These are phyloP conservation scores for Spizellomyces punctatus DNA, from an alignment of 192 early-diverging fungal genomes.

Conservation along the genomic window DNA sequence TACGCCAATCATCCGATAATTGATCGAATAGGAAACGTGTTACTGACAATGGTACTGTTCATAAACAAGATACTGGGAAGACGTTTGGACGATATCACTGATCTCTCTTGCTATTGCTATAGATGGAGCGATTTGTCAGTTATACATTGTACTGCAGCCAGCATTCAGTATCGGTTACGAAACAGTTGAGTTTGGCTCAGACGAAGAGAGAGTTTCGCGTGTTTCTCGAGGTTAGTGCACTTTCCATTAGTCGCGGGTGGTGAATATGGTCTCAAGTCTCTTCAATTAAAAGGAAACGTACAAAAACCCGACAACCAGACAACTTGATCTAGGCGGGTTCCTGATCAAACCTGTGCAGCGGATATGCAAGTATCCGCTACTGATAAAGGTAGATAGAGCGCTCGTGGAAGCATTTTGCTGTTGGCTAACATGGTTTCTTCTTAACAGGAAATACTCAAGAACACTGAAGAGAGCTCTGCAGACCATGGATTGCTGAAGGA, in stretches of 20 bases:
- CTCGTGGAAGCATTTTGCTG: slow-evolving; percentile 26
- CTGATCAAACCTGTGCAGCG: slow-evolving; percentile 98
- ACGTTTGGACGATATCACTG: not conserved
- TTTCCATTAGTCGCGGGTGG: not conserved
- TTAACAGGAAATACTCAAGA: slow-evolving; percentile 53
- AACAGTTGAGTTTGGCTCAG: slow-evolving; percentile 38
- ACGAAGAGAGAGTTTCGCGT: slow-evolving; percentile 41
- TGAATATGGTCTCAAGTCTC: not conserved
- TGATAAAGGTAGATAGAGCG: slow-evolving; percentile 37
- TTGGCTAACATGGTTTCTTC: not conserved
- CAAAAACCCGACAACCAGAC: slow-evolving; percentile 41
- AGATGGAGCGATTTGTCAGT: slow-evolving; percentile 47
- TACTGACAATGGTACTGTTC: slow-evolving; percentile 40
- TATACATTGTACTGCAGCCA: slow-evolving; percentile 55
- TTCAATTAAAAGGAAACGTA: slow-evolving; percentile 30
- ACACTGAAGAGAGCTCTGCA: slow-evolving; percentile 42
- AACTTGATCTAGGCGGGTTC: slow-evolving; percentile 53
- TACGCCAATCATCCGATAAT: slow-evolving; percentile 41
- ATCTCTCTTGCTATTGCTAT: not conserved
- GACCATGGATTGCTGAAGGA: slow-evolving; percentile 40
- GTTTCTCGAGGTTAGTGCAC: slow-evolving; percentile 42
- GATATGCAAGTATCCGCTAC: slow-evolving; percentile 98
- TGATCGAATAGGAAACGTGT: slow-evolving; percentile 42
- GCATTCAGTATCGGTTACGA: slow-evolving; percentile 39
- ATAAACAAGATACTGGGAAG: not conserved